Evolutionary conservation across 1,284 basidiomycete species (phyloP), one percentile per base, ranked within the genome.

Genomic region (Heterobasidion annosum): DNA sequence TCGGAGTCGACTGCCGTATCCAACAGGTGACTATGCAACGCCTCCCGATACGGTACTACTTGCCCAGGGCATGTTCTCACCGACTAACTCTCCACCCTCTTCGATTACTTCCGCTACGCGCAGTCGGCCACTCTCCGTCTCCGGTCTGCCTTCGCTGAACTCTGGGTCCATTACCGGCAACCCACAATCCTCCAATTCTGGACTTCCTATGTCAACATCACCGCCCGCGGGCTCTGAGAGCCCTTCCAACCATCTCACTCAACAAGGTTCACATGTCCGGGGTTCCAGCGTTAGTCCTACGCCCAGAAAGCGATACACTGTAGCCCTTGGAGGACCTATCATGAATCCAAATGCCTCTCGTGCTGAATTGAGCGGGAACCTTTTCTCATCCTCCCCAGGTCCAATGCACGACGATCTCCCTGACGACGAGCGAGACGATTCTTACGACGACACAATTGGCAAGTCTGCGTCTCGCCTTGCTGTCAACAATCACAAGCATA

Each of bases 291-390:
- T 82, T 34, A 87, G 84, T 59, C 87, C 87, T 1, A 88, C 86
- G 0, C 85, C 87, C 1, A 70, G 85, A 48, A 91, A 91, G 63
- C 74, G 89, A 37, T 91, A 91, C 64, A 91, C 89, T 0, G 87
- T 91, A 47, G 88, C 89, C 1, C 74, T 91, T 0, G 88, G 88
- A 13, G 81, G 77, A 4, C 83, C 84, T 0, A 81, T 86, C 56
- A 74, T 77, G 50, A 71, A 78, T 37, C 68, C 59, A 25, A 59
- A 59, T 34, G 45, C 25, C 10, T 32, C 19, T 49, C 62, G 54
- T 54, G 56, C 58, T 16, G 60, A 64, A 33, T 63, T 56, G 52
- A 75, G 73, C 3, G 75, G 70, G 2, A 71, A 73, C 0, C 68
- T 70, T 54, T 75, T 77, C 61, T 74, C 79, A 0, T 64, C 68